Evolutionary conservation across 768 basidiomycete genomes (phyloP).

Genomic region (Suillus tomentosus): DNA sequence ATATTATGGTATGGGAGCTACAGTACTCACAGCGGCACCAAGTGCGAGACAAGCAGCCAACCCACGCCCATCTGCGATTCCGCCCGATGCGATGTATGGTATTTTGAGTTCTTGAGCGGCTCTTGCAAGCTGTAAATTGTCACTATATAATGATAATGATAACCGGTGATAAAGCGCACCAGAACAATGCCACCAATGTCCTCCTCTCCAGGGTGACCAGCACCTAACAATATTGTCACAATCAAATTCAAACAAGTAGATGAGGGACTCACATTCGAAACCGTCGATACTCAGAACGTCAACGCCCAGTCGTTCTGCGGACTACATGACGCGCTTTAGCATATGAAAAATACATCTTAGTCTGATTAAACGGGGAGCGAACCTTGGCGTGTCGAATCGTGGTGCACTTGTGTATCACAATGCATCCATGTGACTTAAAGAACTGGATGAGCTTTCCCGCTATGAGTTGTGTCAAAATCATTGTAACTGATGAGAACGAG

Average conservation of each 20-base stretch:
- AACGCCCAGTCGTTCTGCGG: constrained; percentile 77
- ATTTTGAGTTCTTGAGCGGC: constrained; percentile 81
- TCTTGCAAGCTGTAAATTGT: constrained; percentile 65
- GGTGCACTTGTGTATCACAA: constrained; percentile 91
- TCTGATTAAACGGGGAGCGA: constrained; percentile 27
- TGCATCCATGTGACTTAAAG: constrained; percentile 76
- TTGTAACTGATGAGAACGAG: background rate
- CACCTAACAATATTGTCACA: constrained; percentile 51
- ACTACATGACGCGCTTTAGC: constrained; percentile 30
- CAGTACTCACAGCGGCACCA: constrained; percentile 68
- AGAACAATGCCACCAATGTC: constrained; percentile 88
- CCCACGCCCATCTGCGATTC: constrained; percentile 85
- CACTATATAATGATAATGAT: background rate
- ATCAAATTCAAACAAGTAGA: constrained; percentile 8
- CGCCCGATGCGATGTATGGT: constrained; percentile 91
- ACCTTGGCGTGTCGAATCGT: constrained; percentile 86
- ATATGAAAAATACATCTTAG: constrained; percentile 14
- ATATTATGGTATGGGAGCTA: background rate
- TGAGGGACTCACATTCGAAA: constrained; percentile 69
- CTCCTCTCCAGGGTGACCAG: constrained; percentile 93
- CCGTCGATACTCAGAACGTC: constrained; percentile 90
- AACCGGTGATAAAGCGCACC: constrained; percentile 39
- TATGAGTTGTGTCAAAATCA: constrained; percentile 28
- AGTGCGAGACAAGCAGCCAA: constrained; percentile 80
- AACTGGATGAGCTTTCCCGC: constrained; percentile 78